phyloP scores from a whole-genome alignment of 352 stramenopile genomes.

The Pythium dissimile region DNA sequence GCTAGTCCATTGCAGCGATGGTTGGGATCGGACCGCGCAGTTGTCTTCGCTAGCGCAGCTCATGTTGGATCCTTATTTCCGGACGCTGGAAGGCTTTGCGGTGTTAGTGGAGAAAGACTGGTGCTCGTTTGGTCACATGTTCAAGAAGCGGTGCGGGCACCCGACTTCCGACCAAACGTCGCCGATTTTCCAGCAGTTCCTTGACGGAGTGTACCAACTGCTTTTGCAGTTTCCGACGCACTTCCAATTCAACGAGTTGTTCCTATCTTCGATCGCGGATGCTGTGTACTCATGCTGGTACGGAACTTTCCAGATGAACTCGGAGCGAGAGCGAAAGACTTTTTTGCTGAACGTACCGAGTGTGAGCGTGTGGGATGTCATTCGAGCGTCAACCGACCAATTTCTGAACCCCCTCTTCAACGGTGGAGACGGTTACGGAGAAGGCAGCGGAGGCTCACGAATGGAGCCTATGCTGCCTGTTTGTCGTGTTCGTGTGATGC shows the following conservation, averaged over 20 bases:
- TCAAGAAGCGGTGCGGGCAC: conserved; percentile 74
- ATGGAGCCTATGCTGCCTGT: conserved; percentile 78
- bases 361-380: conserved; percentile 82
- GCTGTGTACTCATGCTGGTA: conserved; percentile 97
- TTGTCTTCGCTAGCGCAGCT: conserved; percentile 70
- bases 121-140: conserved; percentile 89
- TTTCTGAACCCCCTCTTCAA: conserved; percentile 83
- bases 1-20: conserved; percentile 83
- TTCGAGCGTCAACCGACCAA: conserved; percentile 76
- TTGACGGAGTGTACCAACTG: conserved; percentile 98
- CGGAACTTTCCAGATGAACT: conserved; percentile 91
- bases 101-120: conserved; percentile 86
- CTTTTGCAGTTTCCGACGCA: conserved; percentile 94
- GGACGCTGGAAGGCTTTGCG: conserved; percentile 74
- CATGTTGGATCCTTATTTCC: conserved; percentile 84
- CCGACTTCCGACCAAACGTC: conserved; percentile 92
- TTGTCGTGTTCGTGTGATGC: conserved; percentile 84
- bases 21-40: conserved; percentile 82
- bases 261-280: conserved; percentile 93
- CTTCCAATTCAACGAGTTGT: conserved; percentile 98
- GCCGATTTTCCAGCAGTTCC: conserved; percentile 98
- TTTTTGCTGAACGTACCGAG: conserved; percentile 68
- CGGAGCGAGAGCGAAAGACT: conserved; percentile 61
- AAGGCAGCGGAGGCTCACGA: conserved; percentile 21
- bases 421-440: conserved; percentile 28